Conservation (phyloP, 1,139 yeast genomes). For the Diutina pseudorugosa region DNA sequence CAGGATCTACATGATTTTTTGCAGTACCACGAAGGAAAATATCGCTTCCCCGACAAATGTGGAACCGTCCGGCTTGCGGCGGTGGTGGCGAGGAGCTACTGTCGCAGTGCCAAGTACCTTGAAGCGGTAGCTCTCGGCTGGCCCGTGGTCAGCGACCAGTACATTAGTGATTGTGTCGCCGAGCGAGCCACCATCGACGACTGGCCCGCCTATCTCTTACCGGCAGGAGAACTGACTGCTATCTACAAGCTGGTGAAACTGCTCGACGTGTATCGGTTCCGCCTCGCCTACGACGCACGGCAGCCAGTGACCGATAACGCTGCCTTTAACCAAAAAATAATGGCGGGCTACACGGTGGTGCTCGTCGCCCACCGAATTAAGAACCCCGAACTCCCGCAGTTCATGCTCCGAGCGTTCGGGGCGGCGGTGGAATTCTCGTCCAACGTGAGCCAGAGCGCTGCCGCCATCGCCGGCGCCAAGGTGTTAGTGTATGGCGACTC, state of each 20-base stretch:
- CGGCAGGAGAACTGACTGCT: conserved; percentile 51
- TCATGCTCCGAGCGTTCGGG: background rate
- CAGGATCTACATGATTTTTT: background rate
- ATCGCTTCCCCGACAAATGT: conserved; percentile 6
- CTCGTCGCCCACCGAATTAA: background rate
- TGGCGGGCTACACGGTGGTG: background rate
- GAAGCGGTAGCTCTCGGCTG: conserved; percentile 81
- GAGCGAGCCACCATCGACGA: conserved; percentile 12
- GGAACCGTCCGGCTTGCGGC: conserved; percentile 42
- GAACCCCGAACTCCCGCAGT: background rate
- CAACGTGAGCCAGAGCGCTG: background rate
- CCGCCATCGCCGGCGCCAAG: background rate
- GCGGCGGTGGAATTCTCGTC: background rate
- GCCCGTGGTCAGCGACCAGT: conserved; percentile 65
- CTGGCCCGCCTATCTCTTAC: conserved; percentile 51
- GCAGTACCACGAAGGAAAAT: background rate
- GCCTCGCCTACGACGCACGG: conserved; percentile 16
- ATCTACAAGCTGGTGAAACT: conserved; percentile 22
- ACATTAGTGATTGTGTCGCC: conserved; percentile 40
- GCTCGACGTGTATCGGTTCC: conserved; percentile 29
- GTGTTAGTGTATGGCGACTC: conserved; percentile 9
- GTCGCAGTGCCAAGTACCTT: conserved; percentile 66
- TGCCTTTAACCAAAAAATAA: background rate
- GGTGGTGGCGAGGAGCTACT: conserved; percentile 42
- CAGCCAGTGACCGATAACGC: conserved; percentile 19